Evolutionary conservation across 148 eudicot genomes (phyloP).

Genomic region (Rhododendron mucronatum): DNA sequence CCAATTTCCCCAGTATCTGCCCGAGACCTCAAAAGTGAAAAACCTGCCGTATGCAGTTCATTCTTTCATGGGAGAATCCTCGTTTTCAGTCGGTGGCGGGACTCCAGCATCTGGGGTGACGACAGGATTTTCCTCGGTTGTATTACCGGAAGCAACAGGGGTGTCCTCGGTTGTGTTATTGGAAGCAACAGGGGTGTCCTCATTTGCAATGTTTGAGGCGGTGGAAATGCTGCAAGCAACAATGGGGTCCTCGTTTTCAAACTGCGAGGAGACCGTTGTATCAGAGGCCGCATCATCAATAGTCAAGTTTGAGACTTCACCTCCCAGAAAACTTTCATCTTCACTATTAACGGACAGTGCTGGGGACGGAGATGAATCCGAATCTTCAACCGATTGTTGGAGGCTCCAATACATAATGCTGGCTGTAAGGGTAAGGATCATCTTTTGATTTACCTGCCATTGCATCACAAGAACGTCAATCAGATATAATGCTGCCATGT

Average conservation of each 20-base stretch:
- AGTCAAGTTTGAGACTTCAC: slow-evolving; percentile 60
- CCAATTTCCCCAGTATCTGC: not conserved
- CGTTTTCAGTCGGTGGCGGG: not conserved
- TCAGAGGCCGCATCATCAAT: slow-evolving; percentile 67
- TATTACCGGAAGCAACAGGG: not conserved
- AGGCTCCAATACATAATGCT: slow-evolving; percentile 96
- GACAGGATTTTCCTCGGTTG: slow-evolving; percentile 1
- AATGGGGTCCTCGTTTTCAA: slow-evolving; percentile 11
- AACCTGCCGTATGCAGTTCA: not conserved
- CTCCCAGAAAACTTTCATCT: slow-evolving; percentile 55
- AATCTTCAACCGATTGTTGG: slow-evolving; percentile 53
- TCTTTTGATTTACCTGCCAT: slow-evolving; percentile 70
- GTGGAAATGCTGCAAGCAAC: not conserved
- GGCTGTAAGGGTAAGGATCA: slow-evolving; percentile 84
- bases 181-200: not conserved
- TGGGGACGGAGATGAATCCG: slow-evolving; percentile 48
- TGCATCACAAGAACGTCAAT: slow-evolving; percentile 2
- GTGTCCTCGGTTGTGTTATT: not conserved
- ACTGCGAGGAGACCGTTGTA: slow-evolving; percentile 32
- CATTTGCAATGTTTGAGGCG: slow-evolving; percentile 19
- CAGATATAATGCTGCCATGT: not conserved
- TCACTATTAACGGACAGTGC: slow-evolving; percentile 50
- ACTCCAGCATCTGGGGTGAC: not conserved
- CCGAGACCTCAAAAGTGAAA: not conserved
- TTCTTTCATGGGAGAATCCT: not conserved